Conservation (phyloP, 1,139 yeast species). For the Oligophagozyma castellii region DNA sequence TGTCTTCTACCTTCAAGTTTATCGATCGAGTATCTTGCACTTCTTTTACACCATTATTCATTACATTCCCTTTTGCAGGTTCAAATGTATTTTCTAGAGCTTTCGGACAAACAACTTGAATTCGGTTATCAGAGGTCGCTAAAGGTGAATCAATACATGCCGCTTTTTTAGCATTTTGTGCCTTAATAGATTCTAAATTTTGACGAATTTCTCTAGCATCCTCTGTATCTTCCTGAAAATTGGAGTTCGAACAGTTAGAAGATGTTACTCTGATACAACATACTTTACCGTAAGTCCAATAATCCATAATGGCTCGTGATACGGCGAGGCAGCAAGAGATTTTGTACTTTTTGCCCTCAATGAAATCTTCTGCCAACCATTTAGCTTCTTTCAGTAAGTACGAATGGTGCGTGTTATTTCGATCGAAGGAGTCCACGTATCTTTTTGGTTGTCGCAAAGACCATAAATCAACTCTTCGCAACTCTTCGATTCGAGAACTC, state of each 20-base stretch:
- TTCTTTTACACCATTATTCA: too few relatives aligned
- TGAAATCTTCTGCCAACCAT: slow-evolving; percentile 76
- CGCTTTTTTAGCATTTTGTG: neutral
- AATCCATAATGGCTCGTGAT: slow-evolving; percentile 62
- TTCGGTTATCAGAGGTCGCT: too few relatives aligned
- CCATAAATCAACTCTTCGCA: slow-evolving; percentile 83
- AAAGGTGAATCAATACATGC: too few relatives aligned
- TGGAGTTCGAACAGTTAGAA: slow-evolving; percentile 4
- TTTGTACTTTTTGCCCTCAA: slow-evolving; percentile 56
- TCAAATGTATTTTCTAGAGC: too few relatives aligned
- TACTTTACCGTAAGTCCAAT: slow-evolving; percentile 61
- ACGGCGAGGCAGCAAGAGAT: slow-evolving; percentile 55
- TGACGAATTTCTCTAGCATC: too few relatives aligned
- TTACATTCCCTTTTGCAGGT: too few relatives aligned
- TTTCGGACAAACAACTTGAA: too few relatives aligned
- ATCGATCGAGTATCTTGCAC: too few relatives aligned
- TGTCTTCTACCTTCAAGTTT: too few relatives aligned
- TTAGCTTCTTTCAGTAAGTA: slow-evolving; percentile 60
- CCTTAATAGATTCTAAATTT: too few relatives aligned
- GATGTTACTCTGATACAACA: slow-evolving; percentile 38
- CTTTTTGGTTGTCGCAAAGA: slow-evolving; percentile 74
- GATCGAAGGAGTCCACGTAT: slow-evolving; percentile 50
- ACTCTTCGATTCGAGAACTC: slow-evolving; percentile 82
- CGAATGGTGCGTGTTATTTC: slow-evolving; percentile 50
- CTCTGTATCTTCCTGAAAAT: too few relatives aligned